A percentile compares a stretch with the other conserved stretches of the same genome.
Conservation (phyloP, 306 rosid genomes). For the Gynostemma pentaphyllum region DNA sequence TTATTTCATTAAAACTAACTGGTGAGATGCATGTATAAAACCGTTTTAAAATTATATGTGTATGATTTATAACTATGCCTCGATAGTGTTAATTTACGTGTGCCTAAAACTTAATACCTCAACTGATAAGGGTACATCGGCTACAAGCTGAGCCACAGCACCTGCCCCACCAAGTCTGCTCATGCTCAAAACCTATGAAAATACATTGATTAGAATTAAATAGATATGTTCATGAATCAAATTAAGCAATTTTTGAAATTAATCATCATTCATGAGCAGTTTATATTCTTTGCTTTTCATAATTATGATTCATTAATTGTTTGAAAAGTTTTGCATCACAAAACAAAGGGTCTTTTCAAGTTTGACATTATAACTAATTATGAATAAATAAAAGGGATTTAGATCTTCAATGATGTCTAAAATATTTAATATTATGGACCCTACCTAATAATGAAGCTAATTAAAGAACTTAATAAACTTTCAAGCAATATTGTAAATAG, state of each 20-base stretch:
- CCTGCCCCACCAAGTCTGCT: constrained; percentile 96
- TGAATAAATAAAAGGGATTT: not conserved
- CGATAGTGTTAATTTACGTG: no score
- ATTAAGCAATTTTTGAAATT: not conserved
- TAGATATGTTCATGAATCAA: not conserved
- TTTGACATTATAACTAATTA: not conserved
- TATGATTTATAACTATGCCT: no score
- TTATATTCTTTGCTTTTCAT: not conserved
- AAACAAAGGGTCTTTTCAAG: not conserved
- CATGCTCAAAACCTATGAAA: constrained; percentile 76
- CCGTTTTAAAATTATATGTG: no score
- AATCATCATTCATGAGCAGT: not conserved
- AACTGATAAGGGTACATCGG: constrained; percentile 70
- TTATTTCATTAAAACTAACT: no score
- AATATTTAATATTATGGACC: not conserved
- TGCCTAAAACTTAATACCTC: constrained; percentile 43
- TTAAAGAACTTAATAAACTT: no score
- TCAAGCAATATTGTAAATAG: no score
- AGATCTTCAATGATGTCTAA: not conserved
- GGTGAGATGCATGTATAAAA: no score
- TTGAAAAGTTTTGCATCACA: not conserved
- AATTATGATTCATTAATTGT: no score
- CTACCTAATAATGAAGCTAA: not conserved
- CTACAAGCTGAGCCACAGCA: constrained; percentile 96
- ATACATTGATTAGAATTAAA: not conserved